A percentile compares a stretch with the other conserved stretches of the same genome.
Evolutionary conservation across 1,284 basidiomycete genomes (phyloP).

Genomic region (Moesziomyces aphidis): DNA sequence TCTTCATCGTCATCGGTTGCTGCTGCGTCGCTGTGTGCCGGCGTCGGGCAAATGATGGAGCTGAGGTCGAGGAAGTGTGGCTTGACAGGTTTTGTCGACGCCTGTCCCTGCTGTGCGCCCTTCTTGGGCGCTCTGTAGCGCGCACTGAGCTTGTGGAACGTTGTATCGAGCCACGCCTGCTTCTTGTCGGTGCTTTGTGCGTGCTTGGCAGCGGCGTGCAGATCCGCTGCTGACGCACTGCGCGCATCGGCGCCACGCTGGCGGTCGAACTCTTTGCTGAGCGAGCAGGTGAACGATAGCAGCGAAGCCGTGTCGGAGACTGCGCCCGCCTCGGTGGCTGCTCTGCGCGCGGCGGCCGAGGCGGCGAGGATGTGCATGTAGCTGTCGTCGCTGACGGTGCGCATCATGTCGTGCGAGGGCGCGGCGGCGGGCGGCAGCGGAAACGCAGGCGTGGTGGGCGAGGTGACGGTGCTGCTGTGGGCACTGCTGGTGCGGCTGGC

Average conservation of each 20-base stretch:
- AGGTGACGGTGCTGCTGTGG: slow-evolving; percentile 27
- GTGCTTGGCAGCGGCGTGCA: neutral
- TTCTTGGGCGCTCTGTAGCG: slow-evolving; percentile 29
- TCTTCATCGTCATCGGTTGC: slow-evolving; percentile 25
- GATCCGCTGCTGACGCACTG: slow-evolving; percentile 14
- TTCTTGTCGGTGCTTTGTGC: slow-evolving; percentile 8
- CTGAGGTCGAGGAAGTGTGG: slow-evolving; percentile 52
- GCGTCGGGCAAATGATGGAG: slow-evolving; percentile 41
- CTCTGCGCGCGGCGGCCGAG: slow-evolving; percentile 26
- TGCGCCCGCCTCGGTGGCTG: slow-evolving; percentile 22
- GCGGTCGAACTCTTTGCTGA: slow-evolving; percentile 46
- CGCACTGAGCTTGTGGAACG: slow-evolving; percentile 40
- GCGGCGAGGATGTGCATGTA: slow-evolving; percentile 46
- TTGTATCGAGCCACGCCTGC: slow-evolving; percentile 43
- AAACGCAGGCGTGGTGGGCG: slow-evolving; percentile 26
- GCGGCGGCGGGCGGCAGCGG: slow-evolving; percentile 19
- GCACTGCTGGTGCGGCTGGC: slow-evolving; percentile 29
- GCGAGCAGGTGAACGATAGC: slow-evolving; percentile 39
- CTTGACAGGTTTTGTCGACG: slow-evolving; percentile 12
- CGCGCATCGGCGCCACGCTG: slow-evolving; percentile 17
- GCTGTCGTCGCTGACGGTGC: slow-evolving; percentile 42
- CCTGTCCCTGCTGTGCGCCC: slow-evolving; percentile 3
- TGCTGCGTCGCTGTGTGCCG: slow-evolving; percentile 5
- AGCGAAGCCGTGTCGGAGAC: slow-evolving; percentile 33
- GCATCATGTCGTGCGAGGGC: slow-evolving; percentile 28